Conservation (phyloP, 2,329 filamentous ascomycete species). For the Dothideomycetes sp. region DNA sequence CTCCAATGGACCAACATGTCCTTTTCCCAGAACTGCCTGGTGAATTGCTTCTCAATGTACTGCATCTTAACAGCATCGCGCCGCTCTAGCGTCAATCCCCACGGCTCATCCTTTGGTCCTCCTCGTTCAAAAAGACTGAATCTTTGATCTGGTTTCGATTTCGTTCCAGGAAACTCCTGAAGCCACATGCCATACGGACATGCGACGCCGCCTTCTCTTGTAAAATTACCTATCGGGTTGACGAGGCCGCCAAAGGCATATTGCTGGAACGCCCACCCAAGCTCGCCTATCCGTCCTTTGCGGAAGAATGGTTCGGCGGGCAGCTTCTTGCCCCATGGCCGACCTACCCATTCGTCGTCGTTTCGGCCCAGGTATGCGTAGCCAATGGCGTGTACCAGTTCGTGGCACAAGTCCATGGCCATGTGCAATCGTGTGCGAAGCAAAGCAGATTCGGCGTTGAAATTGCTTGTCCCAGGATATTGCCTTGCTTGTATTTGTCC, state of each 20-base stretch:
- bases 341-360: not conserved
- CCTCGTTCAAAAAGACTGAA: not conserved
- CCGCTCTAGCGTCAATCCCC: not conserved
- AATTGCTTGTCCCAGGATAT: not conserved
- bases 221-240: not conserved
- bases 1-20: not conserved
- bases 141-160: not conserved
- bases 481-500: not conserved
- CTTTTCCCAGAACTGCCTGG: not conserved
- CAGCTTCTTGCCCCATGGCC: not conserved
- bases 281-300: not conserved
- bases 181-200: not conserved
- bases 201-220: not conserved
- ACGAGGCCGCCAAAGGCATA: not conserved
- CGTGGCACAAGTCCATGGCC: not conserved
- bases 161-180: not conserved
- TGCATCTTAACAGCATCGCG: not conserved
- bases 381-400: not conserved
- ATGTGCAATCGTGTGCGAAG: not conserved
- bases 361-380: not conserved
- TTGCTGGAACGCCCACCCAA: not conserved
- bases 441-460: not conserved
- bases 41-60: not conserved
- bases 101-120: too few relatives aligned
- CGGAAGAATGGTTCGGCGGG: not conserved